These are phyloP conservation scores for Senna siamea DNA, from an alignment of 306 rosid species.

Conservation along the genomic window DNA sequence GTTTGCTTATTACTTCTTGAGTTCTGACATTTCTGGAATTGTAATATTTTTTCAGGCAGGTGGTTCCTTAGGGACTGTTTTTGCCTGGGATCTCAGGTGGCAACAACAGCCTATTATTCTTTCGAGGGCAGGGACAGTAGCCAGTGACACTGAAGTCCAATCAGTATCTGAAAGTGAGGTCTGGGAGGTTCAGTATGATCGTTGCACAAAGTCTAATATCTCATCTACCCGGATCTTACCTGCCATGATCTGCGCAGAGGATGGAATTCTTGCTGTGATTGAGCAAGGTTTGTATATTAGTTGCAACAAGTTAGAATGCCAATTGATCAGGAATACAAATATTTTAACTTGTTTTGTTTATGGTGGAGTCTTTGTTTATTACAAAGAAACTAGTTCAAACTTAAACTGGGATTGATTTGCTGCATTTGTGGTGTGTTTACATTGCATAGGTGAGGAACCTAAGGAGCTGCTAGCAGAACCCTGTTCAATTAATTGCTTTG, in stretches of 20 bases:
- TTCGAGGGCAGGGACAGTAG: conserved; percentile 61
- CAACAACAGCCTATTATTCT: conserved; percentile 84
- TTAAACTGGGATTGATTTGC: conserved; percentile 25
- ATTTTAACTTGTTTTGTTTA: neutral
- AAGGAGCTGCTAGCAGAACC: conserved; percentile 88
- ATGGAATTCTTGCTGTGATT: conserved; percentile 78
- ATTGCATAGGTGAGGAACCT: conserved; percentile 69
- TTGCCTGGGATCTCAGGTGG: conserved; percentile 97
- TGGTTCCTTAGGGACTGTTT: conserved; percentile 87
- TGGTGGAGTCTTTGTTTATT: neutral
- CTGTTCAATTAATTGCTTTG: conserved; percentile 92
- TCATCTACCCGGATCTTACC: conserved; percentile 80
- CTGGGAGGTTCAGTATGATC: conserved; percentile 96
- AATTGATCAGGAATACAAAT: conserved; percentile 19
- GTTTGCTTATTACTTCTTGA: conserved; percentile 8
- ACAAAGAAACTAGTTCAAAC: conserved; percentile 4
- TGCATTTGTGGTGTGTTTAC: conserved; percentile 6
- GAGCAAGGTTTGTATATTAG: conserved; percentile 69
- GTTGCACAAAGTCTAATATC: conserved; percentile 60
- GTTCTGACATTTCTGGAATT: conserved; percentile 21
- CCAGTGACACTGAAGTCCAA: conserved; percentile 43
- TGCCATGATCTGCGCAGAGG: conserved; percentile 90
- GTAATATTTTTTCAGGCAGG: conserved; percentile 63
- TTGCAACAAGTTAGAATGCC: conserved; percentile 30
- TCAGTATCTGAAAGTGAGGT: conserved; percentile 88